These are phyloP conservation scores for Ustulina deusta DNA, from an alignment of 2,329 filamentous ascomycete species.

Conservation along the genomic window DNA sequence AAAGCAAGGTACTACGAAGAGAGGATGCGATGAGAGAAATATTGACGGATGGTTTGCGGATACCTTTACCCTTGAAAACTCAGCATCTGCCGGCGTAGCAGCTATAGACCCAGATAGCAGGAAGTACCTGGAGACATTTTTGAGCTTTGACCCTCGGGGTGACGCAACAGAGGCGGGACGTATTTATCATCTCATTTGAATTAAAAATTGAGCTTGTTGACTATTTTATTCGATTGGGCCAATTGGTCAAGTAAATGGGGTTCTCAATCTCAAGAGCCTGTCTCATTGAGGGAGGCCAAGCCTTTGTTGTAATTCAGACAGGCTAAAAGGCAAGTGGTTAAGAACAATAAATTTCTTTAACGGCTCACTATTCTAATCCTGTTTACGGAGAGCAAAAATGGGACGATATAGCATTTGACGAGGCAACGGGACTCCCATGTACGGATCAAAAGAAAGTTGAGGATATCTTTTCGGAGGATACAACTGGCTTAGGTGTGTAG, in stretches of 20 bases:
- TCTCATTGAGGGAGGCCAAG: conserved; percentile 28
- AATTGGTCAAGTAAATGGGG: conserved; percentile 17
- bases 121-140: conserved; percentile 32
- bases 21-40: conserved; percentile 29
- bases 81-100: conserved; percentile 22
- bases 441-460: conserved; percentile 24
- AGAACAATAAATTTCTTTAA: neutral
- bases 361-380: neutral
- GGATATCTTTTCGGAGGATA: conserved; percentile 8
- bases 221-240: conserved; percentile 5
- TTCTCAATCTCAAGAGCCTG: conserved; percentile 11
- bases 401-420: conserved; percentile 27
- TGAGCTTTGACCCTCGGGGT: conserved; percentile 23
- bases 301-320: conserved; percentile 30
- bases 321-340: conserved; percentile 23
- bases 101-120: conserved; percentile 30
- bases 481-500: conserved; percentile 5
- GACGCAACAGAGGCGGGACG: conserved; percentile 26
- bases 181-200: neutral
- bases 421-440: conserved; percentile 13
- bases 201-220: neutral
- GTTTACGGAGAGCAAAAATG: conserved; percentile 24
- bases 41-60: conserved; percentile 31
- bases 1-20: conserved; percentile 24
- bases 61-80: conserved; percentile 22